Percentiles rank a stretch among this genome's conserved stretches.
Conservation (phyloP, 2,329 filamentous ascomycete genomes). For the Talaromyces verruculosus region DNA sequence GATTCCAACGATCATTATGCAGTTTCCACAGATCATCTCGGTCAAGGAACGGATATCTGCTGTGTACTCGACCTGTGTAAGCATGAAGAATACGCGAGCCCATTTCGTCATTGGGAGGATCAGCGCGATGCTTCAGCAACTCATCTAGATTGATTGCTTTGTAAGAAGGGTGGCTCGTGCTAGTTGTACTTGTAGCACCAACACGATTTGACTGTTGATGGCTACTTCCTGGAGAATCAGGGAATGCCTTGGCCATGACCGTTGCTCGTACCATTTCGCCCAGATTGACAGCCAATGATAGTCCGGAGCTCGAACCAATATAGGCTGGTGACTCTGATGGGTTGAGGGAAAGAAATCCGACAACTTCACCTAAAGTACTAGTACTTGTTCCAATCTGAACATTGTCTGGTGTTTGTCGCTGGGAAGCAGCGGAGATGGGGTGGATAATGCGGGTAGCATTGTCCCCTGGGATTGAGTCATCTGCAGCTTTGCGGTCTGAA, state of each 20-base stretch:
- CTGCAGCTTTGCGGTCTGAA: constrained; percentile 20
- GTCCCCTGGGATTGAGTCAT: constrained; percentile 18
- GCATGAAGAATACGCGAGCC: constrained; percentile 47
- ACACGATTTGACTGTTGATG: constrained; percentile 6
- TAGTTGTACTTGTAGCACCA: constrained; percentile 22
- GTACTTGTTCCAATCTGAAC: constrained; percentile 30
- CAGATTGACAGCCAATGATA: constrained; percentile 52
- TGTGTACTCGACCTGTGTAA: constrained; percentile 50
- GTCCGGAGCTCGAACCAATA: constrained; percentile 52
- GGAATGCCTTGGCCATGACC: constrained; percentile 54
- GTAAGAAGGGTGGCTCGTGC: neutral
- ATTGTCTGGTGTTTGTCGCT: constrained; percentile 27
- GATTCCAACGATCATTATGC: constrained; percentile 44
- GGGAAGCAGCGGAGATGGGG: constrained; percentile 28
- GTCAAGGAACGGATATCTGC: constrained; percentile 53
- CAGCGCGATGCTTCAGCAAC: constrained; percentile 45
- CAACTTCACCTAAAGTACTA: constrained; percentile 46
- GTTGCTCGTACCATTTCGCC: constrained; percentile 57
- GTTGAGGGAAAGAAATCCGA: constrained; percentile 52
- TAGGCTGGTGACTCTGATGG: constrained; percentile 50
- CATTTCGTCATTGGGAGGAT: constrained; percentile 50
- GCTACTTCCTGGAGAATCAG: constrained; percentile 25
- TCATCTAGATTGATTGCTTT: constrained; percentile 43
- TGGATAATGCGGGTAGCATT: constrained; percentile 24
- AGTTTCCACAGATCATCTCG: constrained; percentile 47